phyloP scores from a whole-genome alignment of 2,329 filamentous ascomycete genomes.

The Trichoderma sp. region DNA sequence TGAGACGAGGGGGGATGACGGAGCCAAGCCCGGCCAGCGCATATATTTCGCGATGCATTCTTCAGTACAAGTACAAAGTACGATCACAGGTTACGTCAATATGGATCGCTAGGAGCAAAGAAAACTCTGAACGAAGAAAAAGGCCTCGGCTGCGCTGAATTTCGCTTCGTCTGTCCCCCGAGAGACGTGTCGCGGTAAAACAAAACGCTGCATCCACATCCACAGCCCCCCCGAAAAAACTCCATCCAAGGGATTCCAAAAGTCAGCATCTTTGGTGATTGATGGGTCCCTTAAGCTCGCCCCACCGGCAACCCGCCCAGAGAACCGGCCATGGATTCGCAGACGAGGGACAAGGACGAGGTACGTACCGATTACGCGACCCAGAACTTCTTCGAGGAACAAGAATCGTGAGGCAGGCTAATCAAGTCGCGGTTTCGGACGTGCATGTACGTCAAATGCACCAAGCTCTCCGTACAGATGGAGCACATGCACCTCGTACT shows the following conservation, averaged over 20 bases:
- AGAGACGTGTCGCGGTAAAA: slow-evolving; percentile 2
- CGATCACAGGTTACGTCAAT: no score
- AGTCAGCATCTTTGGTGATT: slow-evolving; percentile 13
- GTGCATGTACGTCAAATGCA: background rate
- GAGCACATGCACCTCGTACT: background rate
- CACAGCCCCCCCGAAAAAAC: slow-evolving; percentile 10
- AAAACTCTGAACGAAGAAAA: background rate
- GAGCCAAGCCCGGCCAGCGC: slow-evolving; percentile 6
- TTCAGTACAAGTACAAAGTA: background rate
- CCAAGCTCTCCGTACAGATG: background rate
- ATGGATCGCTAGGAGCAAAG: background rate
- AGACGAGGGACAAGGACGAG: background rate
- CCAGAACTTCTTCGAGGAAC: background rate
- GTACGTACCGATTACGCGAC: slow-evolving; percentile 4
- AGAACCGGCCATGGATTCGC: background rate
- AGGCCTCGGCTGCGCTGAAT: background rate
- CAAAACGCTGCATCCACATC: background rate
- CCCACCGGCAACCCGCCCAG: background rate
- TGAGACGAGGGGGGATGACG: slow-evolving; percentile 11
- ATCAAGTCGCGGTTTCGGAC: background rate
- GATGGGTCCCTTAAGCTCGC: slow-evolving; percentile 4
- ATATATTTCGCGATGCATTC: background rate
- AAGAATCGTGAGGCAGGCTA: background rate
- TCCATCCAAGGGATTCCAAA: background rate
- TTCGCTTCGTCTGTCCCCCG: background rate